phyloP scores from a whole-genome alignment of 306 rosid genomes.

The barrel medic (Medicago truncatula) region MtrunA17r5.0-ANR NC_053043.1:39354001-39354500 shows the following conservation, averaged over 20 bases:
- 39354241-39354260: constrained; percentile 99
- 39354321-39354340: constrained; percentile 47
- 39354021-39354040: constrained; percentile 14
- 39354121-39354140: constrained; percentile 27
- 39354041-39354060: constrained; percentile 21
- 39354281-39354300: constrained; percentile 87
- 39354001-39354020: constrained; percentile 22
- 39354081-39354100: background rate
- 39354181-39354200: constrained; percentile 97
- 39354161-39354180: constrained; percentile 75
- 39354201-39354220: constrained; percentile 96
- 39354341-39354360: constrained; percentile 47
- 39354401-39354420: constrained; percentile 25
- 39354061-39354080: constrained; percentile 8
- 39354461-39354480: background rate
- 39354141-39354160: constrained; percentile 55
- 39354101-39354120: constrained; percentile 20
- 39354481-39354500: background rate
- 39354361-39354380: constrained; percentile 19
- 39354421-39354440: background rate
- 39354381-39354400: constrained; percentile 10
- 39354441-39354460: background rate
- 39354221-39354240: constrained; percentile 92
- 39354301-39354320: constrained; percentile 91
- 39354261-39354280: constrained; percentile 91